phyloP scores from a whole-genome alignment of 257 asterid genomes.

The Linaria vulgaris region DNA sequence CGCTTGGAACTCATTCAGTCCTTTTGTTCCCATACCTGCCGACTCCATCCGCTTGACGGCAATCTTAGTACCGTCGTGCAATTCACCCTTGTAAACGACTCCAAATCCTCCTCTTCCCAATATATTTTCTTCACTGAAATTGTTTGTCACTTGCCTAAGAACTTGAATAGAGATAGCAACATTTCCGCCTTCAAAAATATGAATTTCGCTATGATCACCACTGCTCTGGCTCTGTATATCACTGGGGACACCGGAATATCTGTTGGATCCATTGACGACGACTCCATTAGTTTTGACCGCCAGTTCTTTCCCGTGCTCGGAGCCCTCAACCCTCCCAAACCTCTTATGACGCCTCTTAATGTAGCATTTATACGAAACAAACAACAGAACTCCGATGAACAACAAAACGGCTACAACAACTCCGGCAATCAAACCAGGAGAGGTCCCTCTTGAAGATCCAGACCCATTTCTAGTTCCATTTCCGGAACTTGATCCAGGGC shows the following conservation, averaged over 20 bases:
- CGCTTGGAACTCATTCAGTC: conserved; percentile 90
- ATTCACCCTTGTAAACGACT: conserved; percentile 80
- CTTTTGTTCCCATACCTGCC: conserved; percentile 82
- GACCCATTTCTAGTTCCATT: conserved; percentile 31
- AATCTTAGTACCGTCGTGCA: conserved; percentile 89
- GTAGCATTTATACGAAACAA: conserved; percentile 73
- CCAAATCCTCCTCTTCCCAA: conserved; percentile 95
- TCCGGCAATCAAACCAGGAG: conserved; percentile 77
- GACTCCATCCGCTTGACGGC: conserved; percentile 98
- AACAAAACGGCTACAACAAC: conserved; percentile 62
- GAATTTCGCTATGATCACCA: conserved; percentile 67
- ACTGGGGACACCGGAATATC: conserved; percentile 44
- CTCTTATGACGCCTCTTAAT: conserved; percentile 50
- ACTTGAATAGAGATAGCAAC: conserved; percentile 68
- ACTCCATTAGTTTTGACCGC: conserved; percentile 33
- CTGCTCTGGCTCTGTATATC: conserved; percentile 81
- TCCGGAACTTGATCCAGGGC: conserved; percentile 38
- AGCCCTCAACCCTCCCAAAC: conserved; percentile 49
- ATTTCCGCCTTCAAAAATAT: conserved; percentile 72
- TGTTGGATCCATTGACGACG: conserved; percentile 39
- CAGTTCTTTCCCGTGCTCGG: conserved; percentile 62
- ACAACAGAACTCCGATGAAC: conserved; percentile 56
- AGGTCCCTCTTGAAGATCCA: conserved; percentile 41
- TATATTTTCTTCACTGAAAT: conserved; percentile 65
- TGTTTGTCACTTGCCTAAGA: conserved; percentile 80